phyloP scores from a whole-genome alignment of 148 eudicot species.

The Heliosperma pusillum region DNA sequence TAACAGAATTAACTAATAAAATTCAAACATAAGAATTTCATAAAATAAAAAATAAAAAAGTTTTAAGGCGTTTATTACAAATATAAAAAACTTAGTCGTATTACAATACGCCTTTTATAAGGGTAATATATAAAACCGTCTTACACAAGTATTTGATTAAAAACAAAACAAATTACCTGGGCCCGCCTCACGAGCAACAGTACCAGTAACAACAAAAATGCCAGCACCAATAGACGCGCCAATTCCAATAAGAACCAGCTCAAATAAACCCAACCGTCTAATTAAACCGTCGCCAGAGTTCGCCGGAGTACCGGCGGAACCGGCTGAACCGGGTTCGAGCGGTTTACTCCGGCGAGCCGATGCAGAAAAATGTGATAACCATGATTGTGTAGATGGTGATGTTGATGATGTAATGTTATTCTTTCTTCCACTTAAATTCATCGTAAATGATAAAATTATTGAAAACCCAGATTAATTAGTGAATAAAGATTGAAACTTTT shows the following conservation, averaged over 20 bases:
- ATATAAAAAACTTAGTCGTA: too few relatives aligned
- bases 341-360: constrained; percentile 54
- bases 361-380: constrained; percentile 50
- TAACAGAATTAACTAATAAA: constrained; percentile 7
- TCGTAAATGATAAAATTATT: neutral
- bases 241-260: constrained; percentile 71
- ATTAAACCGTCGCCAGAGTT: constrained; percentile 56
- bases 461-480: neutral
- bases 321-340: constrained; percentile 20
- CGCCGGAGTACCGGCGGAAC: constrained; percentile 21
- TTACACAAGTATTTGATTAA: neutral
- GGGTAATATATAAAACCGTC: too few relatives aligned
- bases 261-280: constrained; percentile 69
- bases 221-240: constrained; percentile 99
- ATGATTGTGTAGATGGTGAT: constrained; percentile 21
- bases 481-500: neutral
- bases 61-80: too few relatives aligned
- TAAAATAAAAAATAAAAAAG: too few relatives aligned
- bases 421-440: constrained; percentile 17
- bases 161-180: constrained; percentile 70
- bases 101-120: too few relatives aligned
- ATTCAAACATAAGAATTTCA: too few relatives aligned
- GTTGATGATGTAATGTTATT: neutral
- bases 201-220: constrained; percentile 91
- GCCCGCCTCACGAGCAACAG: constrained; percentile 91